Evolutionary conservation across 2,329 filamentous ascomycete species (phyloP).

Genomic region (Cladosporium sp.): DNA sequence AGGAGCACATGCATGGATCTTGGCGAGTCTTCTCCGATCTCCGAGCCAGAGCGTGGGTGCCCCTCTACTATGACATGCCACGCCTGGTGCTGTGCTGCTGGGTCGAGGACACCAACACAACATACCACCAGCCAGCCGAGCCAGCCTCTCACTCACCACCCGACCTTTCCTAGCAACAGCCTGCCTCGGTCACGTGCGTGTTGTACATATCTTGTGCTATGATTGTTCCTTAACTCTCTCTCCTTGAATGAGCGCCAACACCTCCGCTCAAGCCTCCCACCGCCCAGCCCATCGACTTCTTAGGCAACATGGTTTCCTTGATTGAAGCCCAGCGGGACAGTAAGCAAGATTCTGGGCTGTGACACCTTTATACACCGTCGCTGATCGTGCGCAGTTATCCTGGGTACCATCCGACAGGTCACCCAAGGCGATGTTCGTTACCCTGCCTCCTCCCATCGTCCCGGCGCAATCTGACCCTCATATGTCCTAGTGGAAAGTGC

Average conservation of each 20-base stretch:
- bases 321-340: slow-evolving; percentile 78
- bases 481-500: slow-evolving; percentile 78
- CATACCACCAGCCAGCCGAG: no score
- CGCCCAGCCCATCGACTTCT: not conserved
- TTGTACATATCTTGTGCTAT: slow-evolving; percentile 1
- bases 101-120: not conserved
- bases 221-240: not conserved
- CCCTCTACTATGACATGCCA: not conserved
- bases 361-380: slow-evolving; percentile 4
- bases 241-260: not conserved
- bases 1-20: no score
- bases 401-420: slow-evolving; percentile 69
- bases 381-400: slow-evolving; percentile 53
- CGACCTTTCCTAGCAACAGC: not conserved
- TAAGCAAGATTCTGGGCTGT: slow-evolving; percentile 38
- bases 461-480: slow-evolving; percentile 19
- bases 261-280: not conserved
- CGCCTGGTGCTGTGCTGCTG: not conserved
- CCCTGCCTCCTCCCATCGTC: not conserved
- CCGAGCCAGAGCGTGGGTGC: no score
- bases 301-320: slow-evolving; percentile 72
- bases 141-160: no score
- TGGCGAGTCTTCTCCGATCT: no score
- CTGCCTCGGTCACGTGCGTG: not conserved
- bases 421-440: slow-evolving; percentile 63